Percentiles rank a stretch among this genome's conserved stretches.
Evolutionary conservation across 176 grass and related monocot genomes (phyloP).

Genomic region (Zoysia japonica): DNA sequence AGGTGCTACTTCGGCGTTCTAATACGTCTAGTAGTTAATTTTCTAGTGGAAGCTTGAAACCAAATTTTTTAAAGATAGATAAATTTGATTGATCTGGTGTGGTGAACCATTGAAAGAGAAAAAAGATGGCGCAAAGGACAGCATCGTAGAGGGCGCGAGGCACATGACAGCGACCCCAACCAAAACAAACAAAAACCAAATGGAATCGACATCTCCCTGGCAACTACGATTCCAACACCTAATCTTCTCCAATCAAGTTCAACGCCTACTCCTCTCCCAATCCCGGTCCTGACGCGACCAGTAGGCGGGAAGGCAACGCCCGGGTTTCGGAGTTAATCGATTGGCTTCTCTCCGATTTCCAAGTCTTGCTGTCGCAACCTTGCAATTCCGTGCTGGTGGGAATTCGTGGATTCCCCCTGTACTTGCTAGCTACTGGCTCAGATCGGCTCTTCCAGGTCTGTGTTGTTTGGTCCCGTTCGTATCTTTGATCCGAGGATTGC

Average conservation of each 20-base stretch:
- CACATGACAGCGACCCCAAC: background rate
- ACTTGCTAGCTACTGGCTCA: background rate
- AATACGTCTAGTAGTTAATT: no score
- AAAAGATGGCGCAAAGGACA: background rate
- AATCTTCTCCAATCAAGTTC: slow-evolving; percentile 11
- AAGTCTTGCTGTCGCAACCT: background rate
- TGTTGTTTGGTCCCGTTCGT: background rate
- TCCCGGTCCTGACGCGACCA: background rate
- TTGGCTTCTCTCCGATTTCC: background rate
- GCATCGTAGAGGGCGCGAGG: background rate
- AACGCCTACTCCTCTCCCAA: slow-evolving; percentile 5
- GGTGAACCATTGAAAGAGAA: background rate
- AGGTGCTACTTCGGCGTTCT: no score
- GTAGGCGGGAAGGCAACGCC: background rate
- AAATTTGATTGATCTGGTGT: no score
- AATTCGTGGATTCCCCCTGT: background rate
- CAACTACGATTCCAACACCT: slow-evolving; percentile 25
- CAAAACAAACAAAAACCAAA: background rate
- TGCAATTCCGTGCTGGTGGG: background rate
- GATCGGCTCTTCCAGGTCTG: background rate
- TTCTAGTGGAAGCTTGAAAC: no score
- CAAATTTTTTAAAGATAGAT: no score
- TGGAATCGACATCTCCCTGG: background rate
- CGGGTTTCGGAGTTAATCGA: background rate
- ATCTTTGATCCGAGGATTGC: background rate